Percentiles rank a stretch among this genome's conserved stretches.
Evolutionary conservation across 176 grass and related monocot species (phyloP).

Genomic region (Phoenix dactylifera): DNA sequence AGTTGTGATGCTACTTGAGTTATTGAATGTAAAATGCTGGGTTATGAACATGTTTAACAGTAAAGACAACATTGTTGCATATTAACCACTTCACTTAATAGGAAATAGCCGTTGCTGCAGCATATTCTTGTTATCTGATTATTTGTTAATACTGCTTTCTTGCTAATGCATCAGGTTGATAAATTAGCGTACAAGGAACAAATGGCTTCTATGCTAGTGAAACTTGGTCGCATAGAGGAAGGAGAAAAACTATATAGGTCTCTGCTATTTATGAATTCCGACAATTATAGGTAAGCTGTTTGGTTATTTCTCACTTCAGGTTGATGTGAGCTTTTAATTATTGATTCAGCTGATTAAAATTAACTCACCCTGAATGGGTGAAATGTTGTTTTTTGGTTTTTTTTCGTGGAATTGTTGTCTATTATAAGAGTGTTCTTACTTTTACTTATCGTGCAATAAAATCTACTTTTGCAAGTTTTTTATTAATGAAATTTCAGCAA

Average conservation of each 20-base stretch:
- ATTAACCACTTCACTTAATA: no score
- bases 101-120: neutral
- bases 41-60: no score
- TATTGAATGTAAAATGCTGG: no score
- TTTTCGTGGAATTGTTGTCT: no score
- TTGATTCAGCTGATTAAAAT: no score
- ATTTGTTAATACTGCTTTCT: neutral
- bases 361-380: no score
- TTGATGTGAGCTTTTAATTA: neutral
- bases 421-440: no score
- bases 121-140: constrained; percentile 16
- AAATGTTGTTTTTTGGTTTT: no score
- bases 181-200: constrained; percentile 87
- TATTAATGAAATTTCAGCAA: no score
- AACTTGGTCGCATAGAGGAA: constrained; percentile 60
- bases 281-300: constrained; percentile 76
- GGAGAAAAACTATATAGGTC: constrained; percentile 68
- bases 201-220: constrained; percentile 82
- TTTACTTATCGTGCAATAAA: no score
- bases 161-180: constrained; percentile 55
- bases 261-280: constrained; percentile 97
- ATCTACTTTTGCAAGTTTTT: no score
- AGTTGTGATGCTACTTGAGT: neutral
- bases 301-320: neutral
- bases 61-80: no score